Conservation (phyloP, 495 filamentous ascomycete genomes). For the Chaetomidium leptoderma region DNA sequence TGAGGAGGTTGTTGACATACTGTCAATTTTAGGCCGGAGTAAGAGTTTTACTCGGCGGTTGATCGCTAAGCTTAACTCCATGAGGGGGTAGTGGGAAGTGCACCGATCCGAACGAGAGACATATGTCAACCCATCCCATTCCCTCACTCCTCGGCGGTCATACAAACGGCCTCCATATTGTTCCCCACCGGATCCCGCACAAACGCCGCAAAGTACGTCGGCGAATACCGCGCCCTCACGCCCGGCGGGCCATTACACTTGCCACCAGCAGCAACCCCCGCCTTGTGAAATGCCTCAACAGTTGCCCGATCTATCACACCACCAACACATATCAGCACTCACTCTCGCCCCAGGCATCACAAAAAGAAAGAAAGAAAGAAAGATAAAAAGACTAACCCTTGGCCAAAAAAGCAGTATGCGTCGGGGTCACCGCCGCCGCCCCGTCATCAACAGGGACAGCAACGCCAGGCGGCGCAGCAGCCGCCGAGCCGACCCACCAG, state of each 20-base stretch:
- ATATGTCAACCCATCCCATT: too few relatives aligned
- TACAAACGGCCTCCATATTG: constrained; percentile 45
- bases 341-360: neutral
- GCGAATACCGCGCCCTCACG: constrained; percentile 34
- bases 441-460: neutral
- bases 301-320: constrained; percentile 13
- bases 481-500: constrained; percentile 20
- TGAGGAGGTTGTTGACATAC: too few relatives aligned
- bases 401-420: constrained; percentile 21
- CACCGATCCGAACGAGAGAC: too few relatives aligned
- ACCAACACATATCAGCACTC: neutral
- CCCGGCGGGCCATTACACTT: constrained; percentile 47
- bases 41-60: too few relatives aligned
- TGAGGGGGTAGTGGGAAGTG: too few relatives aligned
- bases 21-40: too few relatives aligned
- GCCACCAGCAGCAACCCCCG: constrained; percentile 20
- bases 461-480: neutral
- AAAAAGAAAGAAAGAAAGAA: neutral
- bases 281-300: constrained; percentile 26
- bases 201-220: constrained; percentile 50
- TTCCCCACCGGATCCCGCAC: constrained; percentile 51
- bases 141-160: neutral
- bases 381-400: constrained; percentile 17
- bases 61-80: too few relatives aligned
- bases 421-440: neutral